These are phyloP conservation scores for Bonia amplexicaulis DNA, from an alignment of 176 grass and related monocot species.

Conservation along the genomic window DNA sequence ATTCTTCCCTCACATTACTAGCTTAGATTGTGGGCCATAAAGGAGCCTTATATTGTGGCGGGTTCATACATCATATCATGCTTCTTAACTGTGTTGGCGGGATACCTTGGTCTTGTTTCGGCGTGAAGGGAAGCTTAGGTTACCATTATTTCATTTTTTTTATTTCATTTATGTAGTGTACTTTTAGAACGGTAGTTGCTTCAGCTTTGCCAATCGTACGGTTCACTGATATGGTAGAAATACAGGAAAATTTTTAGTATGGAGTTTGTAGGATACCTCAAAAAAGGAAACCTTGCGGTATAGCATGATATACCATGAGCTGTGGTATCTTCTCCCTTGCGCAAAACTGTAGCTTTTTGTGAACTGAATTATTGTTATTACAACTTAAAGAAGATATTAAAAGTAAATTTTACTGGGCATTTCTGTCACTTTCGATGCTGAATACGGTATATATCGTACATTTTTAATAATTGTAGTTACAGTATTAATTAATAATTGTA, in stretches of 20 bases:
- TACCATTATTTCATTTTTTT: conserved; percentile 15
- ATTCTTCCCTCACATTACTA: conserved; percentile 48
- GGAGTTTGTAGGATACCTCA: conserved; percentile 12
- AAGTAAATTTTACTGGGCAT: background rate
- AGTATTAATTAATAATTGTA: too few species aligned
- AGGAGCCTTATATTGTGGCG: conserved; percentile 68
- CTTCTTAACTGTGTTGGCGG: conserved; percentile 64
- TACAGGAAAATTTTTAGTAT: background rate
- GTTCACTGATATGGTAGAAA: background rate
- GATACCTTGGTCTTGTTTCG: conserved; percentile 79
- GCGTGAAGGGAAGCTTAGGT: conserved; percentile 36
- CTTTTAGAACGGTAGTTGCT: background rate
- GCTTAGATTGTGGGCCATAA: conserved; percentile 62
- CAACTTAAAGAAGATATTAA: background rate
- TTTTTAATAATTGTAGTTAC: background rate
- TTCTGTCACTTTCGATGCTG: background rate
- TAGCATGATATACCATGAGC: background rate
- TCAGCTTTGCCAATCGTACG: background rate
- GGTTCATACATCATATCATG: conserved; percentile 71
- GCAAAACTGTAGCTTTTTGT: background rate
- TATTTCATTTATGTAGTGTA: background rate
- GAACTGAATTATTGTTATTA: background rate
- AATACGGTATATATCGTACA: background rate
- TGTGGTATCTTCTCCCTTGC: background rate
- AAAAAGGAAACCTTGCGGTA: background rate